phyloP scores from a whole-genome alignment of 1,284 basidiomycete genomes.

The Pseudozyma tsukubaensis region DNA sequence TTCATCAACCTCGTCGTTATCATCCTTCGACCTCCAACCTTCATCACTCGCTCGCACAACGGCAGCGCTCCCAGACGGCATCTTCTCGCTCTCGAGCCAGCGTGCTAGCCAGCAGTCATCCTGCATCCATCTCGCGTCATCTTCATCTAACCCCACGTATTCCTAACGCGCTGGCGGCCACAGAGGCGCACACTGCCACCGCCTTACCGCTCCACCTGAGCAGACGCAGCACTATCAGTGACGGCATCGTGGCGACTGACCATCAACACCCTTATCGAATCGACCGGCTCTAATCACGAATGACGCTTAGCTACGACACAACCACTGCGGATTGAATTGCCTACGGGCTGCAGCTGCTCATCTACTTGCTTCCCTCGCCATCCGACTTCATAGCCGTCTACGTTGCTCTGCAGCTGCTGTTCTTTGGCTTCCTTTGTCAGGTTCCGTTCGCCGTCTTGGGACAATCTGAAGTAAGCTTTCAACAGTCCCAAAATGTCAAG shows the following conservation, averaged over 20 bases:
- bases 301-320: conserved; percentile 13
- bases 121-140: no score
- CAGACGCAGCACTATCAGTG: no score
- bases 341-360: conserved; percentile 16
- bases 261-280: neutral
- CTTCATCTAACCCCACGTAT: no score
- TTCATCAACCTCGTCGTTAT: neutral
- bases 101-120: no score
- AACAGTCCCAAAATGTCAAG: conserved; percentile 33
- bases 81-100: no score
- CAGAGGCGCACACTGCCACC: no score
- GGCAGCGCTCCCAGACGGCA: no score
- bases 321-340: conserved; percentile 17
- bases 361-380: neutral
- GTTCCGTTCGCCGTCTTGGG: neutral
- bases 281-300: conserved; percentile 12
- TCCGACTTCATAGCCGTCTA: neutral
- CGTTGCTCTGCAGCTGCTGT: no score
- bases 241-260: no score
- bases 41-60: neutral
- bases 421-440: neutral
- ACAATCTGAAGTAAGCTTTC: conserved; percentile 1
- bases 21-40: conserved; percentile 1
- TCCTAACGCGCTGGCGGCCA: no score
- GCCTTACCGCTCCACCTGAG: no score